phyloP scores from a whole-genome alignment of 1,139 yeast species.

The Suhomyces kunorum region DNA sequence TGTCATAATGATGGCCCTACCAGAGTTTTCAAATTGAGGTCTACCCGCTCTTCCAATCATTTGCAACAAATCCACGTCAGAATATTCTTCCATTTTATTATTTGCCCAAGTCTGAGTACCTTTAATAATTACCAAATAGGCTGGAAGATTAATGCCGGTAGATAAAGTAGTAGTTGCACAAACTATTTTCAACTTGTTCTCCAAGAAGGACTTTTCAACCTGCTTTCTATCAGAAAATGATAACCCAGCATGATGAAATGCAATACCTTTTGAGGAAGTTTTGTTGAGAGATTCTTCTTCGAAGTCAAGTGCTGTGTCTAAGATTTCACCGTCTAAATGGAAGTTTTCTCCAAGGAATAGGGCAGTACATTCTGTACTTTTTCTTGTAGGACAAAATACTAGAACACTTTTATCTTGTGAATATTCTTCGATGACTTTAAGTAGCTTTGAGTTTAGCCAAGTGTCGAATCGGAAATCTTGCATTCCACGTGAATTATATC shows the following conservation, averaged over 20 bases:
- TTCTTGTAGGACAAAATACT: conserved; percentile 56
- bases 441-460: not conserved
- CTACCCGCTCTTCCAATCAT: conserved; percentile 65
- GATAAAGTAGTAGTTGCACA: conserved; percentile 64
- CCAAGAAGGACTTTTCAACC: conserved; percentile 47
- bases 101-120: conserved; percentile 57
- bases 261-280: conserved; percentile 42
- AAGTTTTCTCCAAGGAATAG: conserved; percentile 27
- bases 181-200: conserved; percentile 43
- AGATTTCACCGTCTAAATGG: not conserved
- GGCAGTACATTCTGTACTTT: conserved; percentile 49
- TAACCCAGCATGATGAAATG: conserved; percentile 63
- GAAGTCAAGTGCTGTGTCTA: not conserved
- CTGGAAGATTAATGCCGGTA: conserved; percentile 63
- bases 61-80: conserved; percentile 57
- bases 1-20: conserved; percentile 56
- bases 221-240: conserved; percentile 42
- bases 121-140: conserved; percentile 58
- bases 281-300: conserved; percentile 29
- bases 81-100: conserved; percentile 49
- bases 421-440: conserved; percentile 37
- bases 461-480: conserved; percentile 20
- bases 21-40: conserved; percentile 56
- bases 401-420: conserved; percentile 44
- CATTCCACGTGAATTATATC: conserved; percentile 30